Evolutionary conservation across 352 stramenopile species (phyloP).

Genomic region (Phytophthora citricola): DNA sequence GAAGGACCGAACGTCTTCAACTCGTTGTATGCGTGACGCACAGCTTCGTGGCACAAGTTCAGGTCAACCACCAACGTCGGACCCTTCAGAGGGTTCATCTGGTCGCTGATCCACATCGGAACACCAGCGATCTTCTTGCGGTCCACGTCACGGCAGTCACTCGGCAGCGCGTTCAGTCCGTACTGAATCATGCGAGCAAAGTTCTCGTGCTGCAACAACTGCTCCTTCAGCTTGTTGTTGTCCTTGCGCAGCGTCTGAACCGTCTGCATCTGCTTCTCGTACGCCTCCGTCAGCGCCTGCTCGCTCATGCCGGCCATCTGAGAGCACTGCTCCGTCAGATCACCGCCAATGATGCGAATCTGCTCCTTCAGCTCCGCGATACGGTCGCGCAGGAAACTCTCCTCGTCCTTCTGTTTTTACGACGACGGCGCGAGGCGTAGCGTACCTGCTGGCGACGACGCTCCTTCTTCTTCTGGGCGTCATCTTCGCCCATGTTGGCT

Average conservation of each 20-base stretch:
- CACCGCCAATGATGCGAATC: slow-evolving; percentile 82
- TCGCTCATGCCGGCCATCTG: slow-evolving; percentile 86
- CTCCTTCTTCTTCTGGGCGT: slow-evolving; percentile 83
- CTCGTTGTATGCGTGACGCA: slow-evolving; percentile 82
- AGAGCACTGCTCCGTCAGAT: slow-evolving; percentile 79
- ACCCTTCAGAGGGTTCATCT: slow-evolving; percentile 81
- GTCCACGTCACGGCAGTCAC: slow-evolving; percentile 78
- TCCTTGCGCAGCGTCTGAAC: slow-evolving; percentile 83
- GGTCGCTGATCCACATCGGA: slow-evolving; percentile 82
- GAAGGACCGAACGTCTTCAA: slow-evolving; percentile 77
- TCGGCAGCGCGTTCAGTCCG: slow-evolving; percentile 77
- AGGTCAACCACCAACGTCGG: slow-evolving; percentile 79
- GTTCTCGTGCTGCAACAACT: slow-evolving; percentile 84
- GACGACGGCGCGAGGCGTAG: slow-evolving; percentile 77
- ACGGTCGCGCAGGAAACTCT: slow-evolving; percentile 79
- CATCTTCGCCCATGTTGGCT: slow-evolving; percentile 50
- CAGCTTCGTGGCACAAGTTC: slow-evolving; percentile 79
- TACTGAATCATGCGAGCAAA: slow-evolving; percentile 89
- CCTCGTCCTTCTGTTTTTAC: slow-evolving; percentile 89
- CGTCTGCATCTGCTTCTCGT: slow-evolving; percentile 85
- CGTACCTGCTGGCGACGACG: slow-evolving; percentile 79
- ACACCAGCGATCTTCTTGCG: slow-evolving; percentile 79
- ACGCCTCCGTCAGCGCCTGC: slow-evolving; percentile 77
- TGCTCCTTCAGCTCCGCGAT: slow-evolving; percentile 88
- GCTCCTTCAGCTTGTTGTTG: slow-evolving; percentile 87